phyloP scores from a whole-genome alignment of 1,139 yeast species.

The Candida sp. region DNA sequence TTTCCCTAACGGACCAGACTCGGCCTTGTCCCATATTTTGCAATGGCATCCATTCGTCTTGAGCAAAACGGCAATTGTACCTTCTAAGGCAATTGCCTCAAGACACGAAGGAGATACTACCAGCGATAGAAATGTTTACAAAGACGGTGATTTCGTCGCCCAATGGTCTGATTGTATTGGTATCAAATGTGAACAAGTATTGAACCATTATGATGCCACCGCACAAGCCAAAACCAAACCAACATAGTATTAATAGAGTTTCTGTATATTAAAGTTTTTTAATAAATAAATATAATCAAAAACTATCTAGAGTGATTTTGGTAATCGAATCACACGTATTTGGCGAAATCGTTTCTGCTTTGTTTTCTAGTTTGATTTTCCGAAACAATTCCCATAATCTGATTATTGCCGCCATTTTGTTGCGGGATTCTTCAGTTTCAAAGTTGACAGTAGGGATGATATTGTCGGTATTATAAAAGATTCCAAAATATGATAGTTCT shows the following conservation, averaged over 20 bases:
- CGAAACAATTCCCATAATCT: slow-evolving; percentile 36
- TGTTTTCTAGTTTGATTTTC: slow-evolving; percentile 10
- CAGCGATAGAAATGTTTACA: slow-evolving; percentile 43
- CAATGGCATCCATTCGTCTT: slow-evolving; percentile 92
- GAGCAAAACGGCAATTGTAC: slow-evolving; percentile 69
- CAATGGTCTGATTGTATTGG: slow-evolving; percentile 54
- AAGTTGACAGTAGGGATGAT: slow-evolving; percentile 83
- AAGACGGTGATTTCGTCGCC: slow-evolving; percentile 61
- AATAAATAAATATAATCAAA: slow-evolving; percentile 8
- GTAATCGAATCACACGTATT: slow-evolving; percentile 10
- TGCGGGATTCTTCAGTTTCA: slow-evolving; percentile 29
- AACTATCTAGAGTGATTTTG: slow-evolving; percentile 14
- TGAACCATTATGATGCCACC: slow-evolving; percentile 30
- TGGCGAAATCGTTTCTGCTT: slow-evolving; percentile 6
- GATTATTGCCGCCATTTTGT: slow-evolving; percentile 46
- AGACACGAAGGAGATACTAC: slow-evolving; percentile 22
- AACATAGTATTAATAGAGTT: neutral
- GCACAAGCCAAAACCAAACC: neutral
- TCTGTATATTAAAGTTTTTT: neutral
- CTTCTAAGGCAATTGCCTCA: slow-evolving; percentile 43
- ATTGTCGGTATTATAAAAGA: slow-evolving; percentile 42
- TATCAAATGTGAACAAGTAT: slow-evolving; percentile 48
- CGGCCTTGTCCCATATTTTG: slow-evolving; percentile 74
- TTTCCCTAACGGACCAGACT: slow-evolving; percentile 59
- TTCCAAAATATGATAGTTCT: slow-evolving; percentile 67